Evolutionary conservation across 106 monocot genomes (phyloP), one percentile per base, ranked within the genome.

Genomic region (Platanthera zijinensis): DNA sequence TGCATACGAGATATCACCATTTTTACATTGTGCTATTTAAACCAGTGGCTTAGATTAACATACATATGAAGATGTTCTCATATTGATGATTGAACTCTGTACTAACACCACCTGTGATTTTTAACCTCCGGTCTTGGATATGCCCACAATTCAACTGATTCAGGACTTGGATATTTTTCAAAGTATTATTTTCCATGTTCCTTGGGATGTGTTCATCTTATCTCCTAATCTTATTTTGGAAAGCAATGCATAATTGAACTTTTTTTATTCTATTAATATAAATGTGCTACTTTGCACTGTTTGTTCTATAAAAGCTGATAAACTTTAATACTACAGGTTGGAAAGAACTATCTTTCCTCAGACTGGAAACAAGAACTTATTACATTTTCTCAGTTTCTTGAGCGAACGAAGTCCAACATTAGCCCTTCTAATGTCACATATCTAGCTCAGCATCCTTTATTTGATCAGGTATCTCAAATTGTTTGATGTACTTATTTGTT

Each of bases 321-420:
- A 48, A 12, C 47, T 12, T 72, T 10, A 72, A 51, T 51, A 54
- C 68, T 78, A 59, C 86, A 99, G 99, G 99, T 99, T 78, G 94
- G 99, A 74, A 94, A 88, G 76, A 90, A 95, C 80, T 92, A 94
- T 78, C 80, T 94, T 0, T 86, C 81, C 30, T 75, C 83, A 78
- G 92, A 99, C 64, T 99, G 92, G 99, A 99, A 99, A 53, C 94
- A 94, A 80, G 99, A 99, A 66, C 87, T 99, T 45, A 92, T 99
- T 70, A 94, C 90, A 1, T 99, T 99, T 74, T 88, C 94, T 54
- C 84, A 99, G 57, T 92, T 99, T 85, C 88, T 99, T 69, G 85
- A 94, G 51, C 87, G 92, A 75, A 94, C 89, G 19, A 64, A 71
- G 61, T 85, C 89, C 7, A 66, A 10, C 71, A 82, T 89, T 13